Evolutionary conservation across 2,329 filamentous ascomycete species (phyloP).

Genomic region (Xylariales sp.): DNA sequence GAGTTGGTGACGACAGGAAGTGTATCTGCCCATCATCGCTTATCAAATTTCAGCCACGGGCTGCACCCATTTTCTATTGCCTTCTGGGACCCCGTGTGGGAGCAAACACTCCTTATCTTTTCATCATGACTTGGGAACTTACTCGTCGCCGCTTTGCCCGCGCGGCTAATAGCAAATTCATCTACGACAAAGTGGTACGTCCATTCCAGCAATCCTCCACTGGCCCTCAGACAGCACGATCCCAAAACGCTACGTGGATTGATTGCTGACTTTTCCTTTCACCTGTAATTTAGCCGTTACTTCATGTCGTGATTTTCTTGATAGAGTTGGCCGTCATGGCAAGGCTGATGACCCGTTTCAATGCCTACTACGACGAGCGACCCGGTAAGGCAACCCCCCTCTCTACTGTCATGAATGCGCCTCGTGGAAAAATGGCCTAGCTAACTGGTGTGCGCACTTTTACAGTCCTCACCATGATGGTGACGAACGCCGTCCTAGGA

Average conservation of each 20-base stretch:
- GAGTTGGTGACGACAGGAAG: too few species aligned
- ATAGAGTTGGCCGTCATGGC: slow-evolving; percentile 85
- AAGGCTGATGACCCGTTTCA: slow-evolving; percentile 81
- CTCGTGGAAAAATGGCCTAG: slow-evolving; percentile 8
- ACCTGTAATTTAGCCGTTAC: slow-evolving; percentile 62
- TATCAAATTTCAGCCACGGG: too few species aligned
- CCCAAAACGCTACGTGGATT: not conserved
- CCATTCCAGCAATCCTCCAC: not conserved
- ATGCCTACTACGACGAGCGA: slow-evolving; percentile 86
- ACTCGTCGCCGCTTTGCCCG: slow-evolving; percentile 58
- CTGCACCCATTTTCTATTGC: too few species aligned
- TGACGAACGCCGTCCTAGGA: slow-evolving; percentile 93
- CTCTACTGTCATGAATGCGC: too few species aligned
- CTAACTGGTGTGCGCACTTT: not conserved
- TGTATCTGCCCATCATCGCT: too few species aligned
- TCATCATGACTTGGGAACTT: slow-evolving; percentile 54
- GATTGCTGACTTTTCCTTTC: slow-evolving; percentile 2
- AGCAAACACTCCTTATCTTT: too few species aligned
- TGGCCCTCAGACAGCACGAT: not conserved
- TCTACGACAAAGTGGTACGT: slow-evolving; percentile 70
- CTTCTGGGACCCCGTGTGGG: too few species aligned
- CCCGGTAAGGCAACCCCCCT: too few species aligned
- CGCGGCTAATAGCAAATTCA: slow-evolving; percentile 66
- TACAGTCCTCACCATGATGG: slow-evolving; percentile 93
- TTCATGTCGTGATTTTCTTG: slow-evolving; percentile 80